Conservation (phyloP, 768 basidiomycete genomes). For the Basidioascus undulatus region DNA sequence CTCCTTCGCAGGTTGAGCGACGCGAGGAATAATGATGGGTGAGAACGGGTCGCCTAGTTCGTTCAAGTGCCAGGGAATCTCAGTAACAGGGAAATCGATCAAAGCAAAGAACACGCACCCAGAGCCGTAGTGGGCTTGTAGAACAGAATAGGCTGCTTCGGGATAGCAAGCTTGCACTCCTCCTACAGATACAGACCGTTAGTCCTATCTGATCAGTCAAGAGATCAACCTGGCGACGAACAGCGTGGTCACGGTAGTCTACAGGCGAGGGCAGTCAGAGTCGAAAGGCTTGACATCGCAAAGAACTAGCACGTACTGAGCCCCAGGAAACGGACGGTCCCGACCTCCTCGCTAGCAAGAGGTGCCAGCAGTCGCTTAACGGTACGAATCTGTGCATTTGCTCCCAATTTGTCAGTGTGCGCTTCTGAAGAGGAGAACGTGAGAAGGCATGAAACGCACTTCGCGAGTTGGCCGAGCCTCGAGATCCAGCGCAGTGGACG, state of each 20-base stretch:
- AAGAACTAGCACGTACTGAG: too few relatives aligned
- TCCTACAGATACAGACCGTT: conserved; percentile 20
- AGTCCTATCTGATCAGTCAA: background rate
- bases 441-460: too few relatives aligned
- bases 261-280: too few relatives aligned
- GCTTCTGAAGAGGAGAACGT: too few relatives aligned
- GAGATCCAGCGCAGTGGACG: too few relatives aligned
- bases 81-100: too few relatives aligned
- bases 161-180: background rate
- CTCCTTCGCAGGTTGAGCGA: conserved; percentile 40
- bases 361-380: conserved; percentile 47
- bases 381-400: too few relatives aligned
- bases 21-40: conserved; percentile 37
- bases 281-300: too few relatives aligned
- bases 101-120: background rate
- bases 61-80: conserved; percentile 24
- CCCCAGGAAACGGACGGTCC: conserved; percentile 48
- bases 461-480: too few relatives aligned
- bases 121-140: conserved; percentile 26
- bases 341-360: conserved; percentile 30
- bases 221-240: conserved; percentile 12
- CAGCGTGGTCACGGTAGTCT: conserved; percentile 71
- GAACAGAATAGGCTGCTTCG: conserved; percentile 39
- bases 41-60: conserved; percentile 47
- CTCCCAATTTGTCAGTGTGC: too few relatives aligned